Evolutionary conservation across 176 grass and related monocot species (phyloP).

Genomic region (Urochloa ruziziensis): DNA sequence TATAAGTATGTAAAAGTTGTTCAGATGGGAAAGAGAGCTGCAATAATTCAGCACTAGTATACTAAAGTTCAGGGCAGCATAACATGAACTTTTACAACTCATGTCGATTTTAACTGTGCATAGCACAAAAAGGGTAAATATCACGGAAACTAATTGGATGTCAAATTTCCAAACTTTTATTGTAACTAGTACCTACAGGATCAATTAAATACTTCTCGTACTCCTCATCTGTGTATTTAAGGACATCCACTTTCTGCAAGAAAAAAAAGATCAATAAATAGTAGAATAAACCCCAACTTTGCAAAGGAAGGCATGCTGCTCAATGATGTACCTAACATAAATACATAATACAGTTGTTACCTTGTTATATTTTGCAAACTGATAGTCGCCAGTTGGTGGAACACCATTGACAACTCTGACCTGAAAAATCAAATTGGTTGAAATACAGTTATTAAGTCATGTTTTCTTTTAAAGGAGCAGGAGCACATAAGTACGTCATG

Average conservation of each 20-base stretch:
- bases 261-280: slow-evolving; percentile 33
- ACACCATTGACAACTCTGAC: slow-evolving; percentile 85
- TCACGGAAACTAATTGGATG: not conserved
- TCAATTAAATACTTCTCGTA: slow-evolving; percentile 96
- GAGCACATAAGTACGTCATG: too few species aligned
- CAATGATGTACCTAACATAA: not conserved
- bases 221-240: slow-evolving; percentile 88
- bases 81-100: not conserved
- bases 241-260: slow-evolving; percentile 84
- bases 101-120: not conserved
- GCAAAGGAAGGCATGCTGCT: not conserved
- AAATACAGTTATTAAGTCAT: slow-evolving; percentile 5
- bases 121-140: not conserved
- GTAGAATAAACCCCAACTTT: slow-evolving; percentile 10
- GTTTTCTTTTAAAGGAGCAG: too few species aligned
- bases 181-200: slow-evolving; percentile 77
- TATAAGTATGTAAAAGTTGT: not conserved
- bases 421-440: slow-evolving; percentile 40
- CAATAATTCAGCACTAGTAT: not conserved
- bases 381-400: slow-evolving; percentile 88
- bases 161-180: slow-evolving; percentile 6
- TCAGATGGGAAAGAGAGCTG: not conserved
- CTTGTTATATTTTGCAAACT: slow-evolving; percentile 95
- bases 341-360: slow-evolving; percentile 38
- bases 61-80: not conserved